Evolutionary conservation across 345 rosid species (phyloP), one percentile per base, ranked within the genome.

Genomic region (Camelina laxa): DNA sequence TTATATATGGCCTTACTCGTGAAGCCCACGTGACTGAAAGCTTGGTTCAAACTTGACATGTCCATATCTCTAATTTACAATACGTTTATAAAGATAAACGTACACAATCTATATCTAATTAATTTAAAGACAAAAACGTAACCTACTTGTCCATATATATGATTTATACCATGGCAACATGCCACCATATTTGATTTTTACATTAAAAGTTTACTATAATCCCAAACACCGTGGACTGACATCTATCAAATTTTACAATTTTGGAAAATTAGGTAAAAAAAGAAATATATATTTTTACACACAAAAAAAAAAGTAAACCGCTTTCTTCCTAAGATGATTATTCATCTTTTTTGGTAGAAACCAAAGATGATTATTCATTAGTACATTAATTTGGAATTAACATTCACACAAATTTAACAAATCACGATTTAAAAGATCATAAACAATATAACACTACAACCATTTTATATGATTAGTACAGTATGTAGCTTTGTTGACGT

Each of bases 1-100:
- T 64, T 67, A 27, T 33, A 51, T 75, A 79, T 76, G 80, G 63
- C 64, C 55, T 65, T 51, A 50, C 81, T 82, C 87, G 82, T 82
- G 91, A 84, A 81, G 74, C 79, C 91, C 91, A 89, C 83, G 76
- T 84, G 91, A 71, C 72, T 70, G 84, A 82, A 83, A 81, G 80
- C 76, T 68, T 48, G 50, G 76, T 74, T 68, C 82, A 44, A 72
- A 76, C 55, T 67, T 70, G 57, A 47, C 69, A 69, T 65, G 27
- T 19, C 61, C 17, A 36, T 64, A 24, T 44, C 21, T 27, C 21
- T 27, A 24, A 5, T 42, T 30, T 44, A 57, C 60, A n/a, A 60
- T 48, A 70, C 45, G 57, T 45, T 70, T 39, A 47, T 68, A 39
- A 17, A 38, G n/a, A 55, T 65, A 7, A 45, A 45, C 2, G 6